phyloP scores from a whole-genome alignment of 2,329 filamentous ascomycete genomes.

The Bipolaris bicolor region DNA sequence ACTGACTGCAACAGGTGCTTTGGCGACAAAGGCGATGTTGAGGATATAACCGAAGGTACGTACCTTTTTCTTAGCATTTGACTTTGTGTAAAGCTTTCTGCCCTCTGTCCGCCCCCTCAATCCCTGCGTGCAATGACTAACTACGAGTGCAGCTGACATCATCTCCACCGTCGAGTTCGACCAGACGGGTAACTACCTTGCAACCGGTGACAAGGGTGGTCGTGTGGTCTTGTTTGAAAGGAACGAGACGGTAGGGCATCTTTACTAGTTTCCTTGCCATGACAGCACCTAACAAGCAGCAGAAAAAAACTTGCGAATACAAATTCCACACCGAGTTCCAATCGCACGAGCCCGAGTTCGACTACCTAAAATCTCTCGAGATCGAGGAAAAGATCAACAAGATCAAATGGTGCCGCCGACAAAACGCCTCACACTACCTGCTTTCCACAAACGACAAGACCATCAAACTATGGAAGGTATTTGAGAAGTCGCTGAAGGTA shows the following conservation, averaged over 20 bases:
- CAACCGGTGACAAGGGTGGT: constrained; percentile 88
- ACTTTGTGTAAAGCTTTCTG: background rate
- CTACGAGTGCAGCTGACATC: constrained; percentile 70
- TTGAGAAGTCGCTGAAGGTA: constrained; percentile 98
- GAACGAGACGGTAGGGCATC: constrained; percentile 83
- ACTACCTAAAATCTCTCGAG: constrained; percentile 98
- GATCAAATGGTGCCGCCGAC: constrained; percentile 98
- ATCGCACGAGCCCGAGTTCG: constrained; percentile 98
- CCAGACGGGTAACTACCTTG: constrained; percentile 86
- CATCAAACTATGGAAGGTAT: constrained; percentile 99
- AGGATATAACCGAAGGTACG: constrained; percentile 95
- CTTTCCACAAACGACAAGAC: constrained; percentile 99
- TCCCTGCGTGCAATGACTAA: constrained; percentile 20
- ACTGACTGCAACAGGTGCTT: constrained; percentile 76
- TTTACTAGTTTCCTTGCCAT: background rate
- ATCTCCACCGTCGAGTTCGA: constrained; percentile 92
- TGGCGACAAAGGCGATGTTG: constrained; percentile 98
- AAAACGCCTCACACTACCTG: constrained; percentile 98
- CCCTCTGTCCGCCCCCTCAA: constrained; percentile 1
- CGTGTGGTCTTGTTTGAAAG: constrained; percentile 86
- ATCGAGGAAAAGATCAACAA: constrained; percentile 99
- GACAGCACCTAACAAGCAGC: constrained; percentile 23
- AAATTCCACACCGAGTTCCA: constrained; percentile 99
- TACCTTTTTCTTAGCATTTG: constrained; percentile 12
- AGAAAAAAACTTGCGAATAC: constrained; percentile 99